Evolutionary conservation across 257 asterid species (phyloP), one percentile per base, ranked within the genome.

Genomic region (Przewalskia tangutica): DNA sequence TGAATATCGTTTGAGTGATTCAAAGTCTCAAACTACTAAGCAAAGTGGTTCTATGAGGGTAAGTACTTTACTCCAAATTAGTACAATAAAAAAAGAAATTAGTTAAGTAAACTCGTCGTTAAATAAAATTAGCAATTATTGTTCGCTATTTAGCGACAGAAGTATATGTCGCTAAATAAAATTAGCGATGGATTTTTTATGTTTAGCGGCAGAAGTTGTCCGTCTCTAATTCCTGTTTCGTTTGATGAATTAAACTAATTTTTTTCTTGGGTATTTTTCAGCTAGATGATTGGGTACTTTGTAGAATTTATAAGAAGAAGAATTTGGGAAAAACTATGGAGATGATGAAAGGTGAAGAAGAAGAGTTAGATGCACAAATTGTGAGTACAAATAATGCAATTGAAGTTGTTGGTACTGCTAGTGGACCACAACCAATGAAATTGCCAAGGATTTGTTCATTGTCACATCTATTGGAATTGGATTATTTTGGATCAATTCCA

Each of bases 261-360:
- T 82, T 2, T 53, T 20, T 50, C 5, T 8, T 86, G 16, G 65
- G 2, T 80, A 17, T 18, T 44, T 85, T 67, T 11, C 92, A 95
- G 98, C 77, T 93, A 93, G 98, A 95, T 82, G 98, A 93, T 87
- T 95, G 98, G 98, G 98, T 95, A 60, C 91, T 95, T 1, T 95
- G 98, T 84, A 88, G 98, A 84, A 95, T 95, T 82, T 95, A 95
- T 87, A 92, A 95, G 91, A 95, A 95, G 87, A 95, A 95, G 87
- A 92, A 80, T 83, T 9, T 75, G 83, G 92, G 80, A 14, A 93
- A 84, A 87, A 20, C 58, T 3, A 4, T 84, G 63, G 85, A 82
- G 27, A 56, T 64, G 32, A 85, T 81, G 40, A 85, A 80, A 80
- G 86, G 40, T 73, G 95, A 88, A 75, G 92, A 91, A 8, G 85